A percentile compares a stretch with the other conserved stretches of the same genome.
These are phyloP conservation scores for Boletus rufocinnamomeus DNA, from an alignment of 768 basidiomycete genomes.

Conservation along the genomic window DNA sequence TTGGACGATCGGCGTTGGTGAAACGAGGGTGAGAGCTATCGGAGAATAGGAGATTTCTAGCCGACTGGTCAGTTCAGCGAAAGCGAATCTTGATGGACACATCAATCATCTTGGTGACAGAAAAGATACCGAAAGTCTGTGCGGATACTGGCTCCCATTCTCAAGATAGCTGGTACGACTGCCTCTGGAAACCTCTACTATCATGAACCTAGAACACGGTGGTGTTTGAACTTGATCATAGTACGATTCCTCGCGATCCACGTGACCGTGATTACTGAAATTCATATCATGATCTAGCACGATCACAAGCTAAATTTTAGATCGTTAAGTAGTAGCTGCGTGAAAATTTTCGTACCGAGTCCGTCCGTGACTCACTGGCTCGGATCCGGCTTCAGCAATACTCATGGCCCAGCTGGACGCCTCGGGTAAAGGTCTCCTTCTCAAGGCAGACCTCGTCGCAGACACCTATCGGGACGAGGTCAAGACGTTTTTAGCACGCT, in stretches of 20 bases:
- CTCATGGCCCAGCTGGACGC: conserved; percentile 23
- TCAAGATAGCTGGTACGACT: neutral
- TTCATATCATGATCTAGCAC: neutral
- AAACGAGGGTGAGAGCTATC: neutral
- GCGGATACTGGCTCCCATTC: neutral
- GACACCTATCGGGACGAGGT: conserved; percentile 72
- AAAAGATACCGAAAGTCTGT: neutral
- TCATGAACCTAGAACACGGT: neutral
- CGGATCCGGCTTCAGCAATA: neutral
- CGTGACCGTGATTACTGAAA: conserved; percentile 11
- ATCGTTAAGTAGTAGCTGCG: neutral
- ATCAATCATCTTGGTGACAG: neutral
- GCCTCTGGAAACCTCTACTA: no score
- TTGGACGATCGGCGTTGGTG: neutral
- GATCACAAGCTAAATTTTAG: neutral
- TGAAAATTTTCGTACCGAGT: conserved; percentile 1
- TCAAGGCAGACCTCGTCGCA: conserved; percentile 79
- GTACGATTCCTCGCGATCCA: neutral
- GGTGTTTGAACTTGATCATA: neutral
- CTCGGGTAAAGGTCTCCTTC: conserved; percentile 67
- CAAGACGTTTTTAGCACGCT: conserved; percentile 42
- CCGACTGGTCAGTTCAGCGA: neutral
- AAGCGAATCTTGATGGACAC: neutral
- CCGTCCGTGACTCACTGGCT: neutral
- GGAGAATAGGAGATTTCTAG: neutral